A percentile compares a stretch with the other conserved stretches of the same genome.
Conservation (phyloP, 179 eudicot species). For the Beta corolliflora region DNA sequence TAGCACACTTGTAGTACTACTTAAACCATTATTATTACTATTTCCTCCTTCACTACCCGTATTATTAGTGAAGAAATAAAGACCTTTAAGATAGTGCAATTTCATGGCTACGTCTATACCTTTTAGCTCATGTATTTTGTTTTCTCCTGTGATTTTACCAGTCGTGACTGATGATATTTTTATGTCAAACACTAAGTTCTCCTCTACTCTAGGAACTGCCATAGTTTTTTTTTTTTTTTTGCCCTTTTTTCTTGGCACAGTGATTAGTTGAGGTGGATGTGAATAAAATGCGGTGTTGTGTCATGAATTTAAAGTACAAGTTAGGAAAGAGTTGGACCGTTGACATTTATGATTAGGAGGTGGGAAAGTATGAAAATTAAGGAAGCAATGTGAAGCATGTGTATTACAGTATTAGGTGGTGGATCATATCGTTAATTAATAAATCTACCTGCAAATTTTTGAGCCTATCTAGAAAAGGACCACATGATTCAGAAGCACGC, state of each 20-base stretch:
- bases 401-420: too few relatives aligned
- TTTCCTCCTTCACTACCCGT: too few relatives aligned
- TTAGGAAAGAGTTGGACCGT: too few relatives aligned
- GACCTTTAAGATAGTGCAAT: conserved; percentile 60
- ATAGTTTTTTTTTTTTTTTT: neutral
- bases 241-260: neutral
- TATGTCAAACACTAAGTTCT: conserved; percentile 18
- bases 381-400: too few relatives aligned
- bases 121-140: conserved; percentile 40
- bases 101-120: conserved; percentile 68
- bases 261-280: neutral
- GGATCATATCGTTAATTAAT: too few relatives aligned
- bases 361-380: too few relatives aligned
- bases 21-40: neutral
- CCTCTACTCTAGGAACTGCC: neutral
- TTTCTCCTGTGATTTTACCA: conserved; percentile 46
- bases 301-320: neutral
- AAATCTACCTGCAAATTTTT: too few relatives aligned
- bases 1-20: conserved; percentile 31
- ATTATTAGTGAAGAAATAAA: conserved; percentile 57
- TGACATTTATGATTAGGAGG: too few relatives aligned
- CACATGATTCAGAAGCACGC: too few relatives aligned
- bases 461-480: too few relatives aligned
- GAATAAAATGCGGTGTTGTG: neutral
- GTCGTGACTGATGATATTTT: conserved; percentile 67